Conservation (phyloP, 2,329 filamentous ascomycete species). For the Alternaria incomplexa region DNA sequence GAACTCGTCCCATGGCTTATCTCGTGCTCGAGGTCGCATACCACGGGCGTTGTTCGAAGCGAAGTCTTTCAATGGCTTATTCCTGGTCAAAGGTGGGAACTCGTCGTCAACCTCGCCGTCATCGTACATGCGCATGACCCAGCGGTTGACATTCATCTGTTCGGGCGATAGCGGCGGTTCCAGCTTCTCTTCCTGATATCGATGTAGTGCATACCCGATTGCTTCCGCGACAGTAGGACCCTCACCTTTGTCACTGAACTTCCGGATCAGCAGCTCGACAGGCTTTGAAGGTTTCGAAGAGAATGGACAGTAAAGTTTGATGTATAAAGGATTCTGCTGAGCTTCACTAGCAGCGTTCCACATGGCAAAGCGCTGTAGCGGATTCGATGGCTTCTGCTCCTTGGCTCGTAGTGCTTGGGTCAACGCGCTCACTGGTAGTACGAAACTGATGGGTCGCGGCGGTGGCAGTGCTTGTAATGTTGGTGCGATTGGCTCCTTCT, state of each 20-base stretch:
- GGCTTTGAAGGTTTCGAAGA: constrained; percentile 69
- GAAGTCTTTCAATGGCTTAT: constrained; percentile 76
- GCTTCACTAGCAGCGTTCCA: constrained; percentile 80
- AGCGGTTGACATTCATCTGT: constrained; percentile 80
- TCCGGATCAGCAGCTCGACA: constrained; percentile 74
- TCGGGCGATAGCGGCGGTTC: constrained; percentile 69
- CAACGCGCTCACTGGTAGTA: constrained; percentile 72
- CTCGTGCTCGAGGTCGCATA: constrained; percentile 68
- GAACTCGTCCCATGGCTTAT: constrained; percentile 82
- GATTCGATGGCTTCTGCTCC: constrained; percentile 70
- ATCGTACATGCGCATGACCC: constrained; percentile 83
- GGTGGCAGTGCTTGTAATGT: constrained; percentile 72
- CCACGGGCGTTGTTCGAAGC: constrained; percentile 78
- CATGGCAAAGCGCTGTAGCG: constrained; percentile 77
- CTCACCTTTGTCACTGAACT: constrained; percentile 72
- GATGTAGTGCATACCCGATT: constrained; percentile 80
- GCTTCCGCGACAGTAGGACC: constrained; percentile 77
- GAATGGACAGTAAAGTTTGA: constrained; percentile 79
- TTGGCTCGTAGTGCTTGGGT: constrained; percentile 76
- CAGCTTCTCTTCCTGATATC: constrained; percentile 77
- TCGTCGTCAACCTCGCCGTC: constrained; percentile 86
- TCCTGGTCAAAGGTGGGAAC: constrained; percentile 78
- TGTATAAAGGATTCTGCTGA: constrained; percentile 67
- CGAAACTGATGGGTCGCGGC: constrained; percentile 72
- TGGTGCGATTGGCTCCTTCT: constrained; percentile 55